Evolutionary conservation across 176 grass and related monocot species (phyloP), one percentile per base, ranked within the genome.

Genomic region (Cenchrus purpureus): DNA sequence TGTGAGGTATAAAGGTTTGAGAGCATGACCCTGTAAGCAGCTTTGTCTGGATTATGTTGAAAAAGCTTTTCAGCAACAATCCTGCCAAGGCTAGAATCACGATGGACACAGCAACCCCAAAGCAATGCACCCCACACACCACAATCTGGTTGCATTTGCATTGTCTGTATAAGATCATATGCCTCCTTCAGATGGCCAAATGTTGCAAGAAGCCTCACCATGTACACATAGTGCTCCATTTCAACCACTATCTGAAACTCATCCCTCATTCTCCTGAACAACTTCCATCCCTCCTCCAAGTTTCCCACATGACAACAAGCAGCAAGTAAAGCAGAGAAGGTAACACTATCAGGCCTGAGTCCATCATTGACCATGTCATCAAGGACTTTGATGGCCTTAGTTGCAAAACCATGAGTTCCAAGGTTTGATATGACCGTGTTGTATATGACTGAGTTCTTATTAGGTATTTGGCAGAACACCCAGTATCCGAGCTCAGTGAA

Each of bases 121-220:
- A 95, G 85, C 66, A 95, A 90, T 78, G 90, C 90, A 77, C 93
- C 93, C 93, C 90, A 95, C 59, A 95, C 90, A 19, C 93, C 90
- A 51, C 43, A 83, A 73, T 92, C 90, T 73, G 87, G 68, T 28
- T 73, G 32, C 15, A 83, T 77, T 73, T 83, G 82, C 88, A 90
- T 90, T 37, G 85, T 81, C 6, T 86, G 79, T 86, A 95, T 95
- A 73, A 95, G 87, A 92, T 84, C 82, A 53, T 90, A 90, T 3
- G 93, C 93, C 76, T 88, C 90, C 57, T 86, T 88, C 42, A 95
- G 85, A 44, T 86, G 74, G 55, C 88, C 90, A 52, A 68, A 91
- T 53, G 86, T 81, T 44, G 85, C 85, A 43, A 95, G 93, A 78
- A 95, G 85, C 88, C 84, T 95, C 59, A 92, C 90, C 87, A 95